Base-by-base conservation (phyloP, 2,329 filamentous ascomycete species). In the Hysterium pulicare region DNA sequence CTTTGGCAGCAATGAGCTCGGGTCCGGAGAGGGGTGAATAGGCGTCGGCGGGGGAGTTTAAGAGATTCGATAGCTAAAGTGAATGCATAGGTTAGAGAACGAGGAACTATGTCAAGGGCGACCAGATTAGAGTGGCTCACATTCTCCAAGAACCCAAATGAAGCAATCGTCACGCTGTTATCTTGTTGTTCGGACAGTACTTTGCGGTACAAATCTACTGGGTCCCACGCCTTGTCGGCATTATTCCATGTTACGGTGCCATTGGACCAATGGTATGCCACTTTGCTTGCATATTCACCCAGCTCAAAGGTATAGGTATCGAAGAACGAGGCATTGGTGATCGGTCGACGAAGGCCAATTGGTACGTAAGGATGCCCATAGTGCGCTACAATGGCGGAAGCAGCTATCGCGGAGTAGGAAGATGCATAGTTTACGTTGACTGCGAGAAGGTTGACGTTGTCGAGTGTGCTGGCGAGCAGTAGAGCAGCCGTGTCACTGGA, bases 211-310 rank as follows among this genome's bases (percentile, higher is more conserved):
- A 77, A 55, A 3, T 54, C 49, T 0, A 76, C 68, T 0, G 74
- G 68, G 11, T 71, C 66, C 59, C 64, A 67, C 0, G 71, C 62
- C 1, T 66, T 59, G 7, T 66, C 62, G 1, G 66, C 61, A 1
- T 52, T 44, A 9, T 50, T 55, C 65, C 64, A 71, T 2, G 55
- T 49, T 4, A 73, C 50, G 11, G 51, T 59, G 2, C 69, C 69
- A 13, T 62, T 60, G 8, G 64, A 58, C 46, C 59, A 75, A 45
- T 68, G 67, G 45, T 69, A 68, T 6, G 71, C 71, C 9, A 76
- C 50, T 51, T 75, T 75, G 56, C 64, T 71, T 0, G 69, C 57
- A 40, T 71, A 77, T 43, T 76, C 74, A 40, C 71, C 69, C 1
- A 68, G 46, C 36, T 61, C 54, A 40, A 61, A 74, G 2, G 40